Conservation (phyloP, 1,284 basidiomycete genomes). For the Amylostereum areolatum region DNA sequence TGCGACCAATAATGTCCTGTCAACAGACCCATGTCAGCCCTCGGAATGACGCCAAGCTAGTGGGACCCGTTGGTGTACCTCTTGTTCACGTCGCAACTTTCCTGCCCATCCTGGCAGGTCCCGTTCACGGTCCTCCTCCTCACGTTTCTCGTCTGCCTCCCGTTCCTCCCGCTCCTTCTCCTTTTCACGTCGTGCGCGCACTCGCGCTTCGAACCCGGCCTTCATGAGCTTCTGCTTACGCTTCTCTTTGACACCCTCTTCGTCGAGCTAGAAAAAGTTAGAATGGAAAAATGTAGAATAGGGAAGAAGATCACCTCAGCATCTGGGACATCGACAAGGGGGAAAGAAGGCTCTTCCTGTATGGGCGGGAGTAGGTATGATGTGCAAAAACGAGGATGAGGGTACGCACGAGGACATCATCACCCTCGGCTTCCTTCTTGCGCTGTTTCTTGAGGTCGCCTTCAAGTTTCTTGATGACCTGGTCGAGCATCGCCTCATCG, state of each 20-base stretch:
- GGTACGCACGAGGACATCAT: conserved; percentile 34
- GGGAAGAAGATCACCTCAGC: conserved; percentile 52
- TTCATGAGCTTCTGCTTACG: conserved; percentile 90
- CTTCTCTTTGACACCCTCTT: conserved; percentile 94
- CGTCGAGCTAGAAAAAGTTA: conserved; percentile 60
- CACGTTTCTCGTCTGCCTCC: conserved; percentile 66
- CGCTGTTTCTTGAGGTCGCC: conserved; percentile 35
- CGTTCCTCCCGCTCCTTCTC: conserved; percentile 76
- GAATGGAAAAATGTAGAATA: not conserved
- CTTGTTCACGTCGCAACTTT: conserved; percentile 70
- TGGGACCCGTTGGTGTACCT: conserved; percentile 66
- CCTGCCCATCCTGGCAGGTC: conserved; percentile 72
- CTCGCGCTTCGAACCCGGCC: conserved; percentile 90
- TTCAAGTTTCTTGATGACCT: conserved; percentile 33
- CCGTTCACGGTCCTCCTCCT: conserved; percentile 73
- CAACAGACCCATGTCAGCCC: conserved; percentile 1
- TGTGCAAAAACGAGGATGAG: not conserved
- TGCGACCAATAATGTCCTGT: conserved; percentile 74
- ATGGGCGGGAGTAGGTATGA: not conserved
- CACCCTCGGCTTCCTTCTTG: conserved; percentile 52
- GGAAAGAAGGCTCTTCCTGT: conserved; percentile 83
- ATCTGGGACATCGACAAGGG: conserved; percentile 87
- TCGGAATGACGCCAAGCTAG: not conserved
- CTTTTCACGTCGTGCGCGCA: conserved; percentile 84
- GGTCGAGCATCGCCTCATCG: conserved; percentile 26